phyloP scores from a whole-genome alignment of 2,329 filamentous ascomycete genomes.

The Botrytis elliptica region DNA sequence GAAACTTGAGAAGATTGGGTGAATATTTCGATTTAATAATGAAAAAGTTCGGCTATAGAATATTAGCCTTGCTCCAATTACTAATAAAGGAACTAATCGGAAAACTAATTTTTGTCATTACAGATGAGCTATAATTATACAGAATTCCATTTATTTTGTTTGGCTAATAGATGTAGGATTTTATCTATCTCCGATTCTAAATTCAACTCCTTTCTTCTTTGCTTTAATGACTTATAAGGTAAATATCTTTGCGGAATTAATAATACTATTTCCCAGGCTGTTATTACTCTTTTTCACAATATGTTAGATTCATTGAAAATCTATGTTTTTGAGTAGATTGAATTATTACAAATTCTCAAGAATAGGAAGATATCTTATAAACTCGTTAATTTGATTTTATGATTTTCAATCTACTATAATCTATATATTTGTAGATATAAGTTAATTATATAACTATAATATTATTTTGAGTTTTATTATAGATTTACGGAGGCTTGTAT shows the following conservation, averaged over 20 bases:
- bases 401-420: not conserved
- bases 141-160: not conserved
- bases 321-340: not conserved
- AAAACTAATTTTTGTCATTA: not conserved
- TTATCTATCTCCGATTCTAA: not conserved
- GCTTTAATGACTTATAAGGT: not conserved
- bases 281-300: not conserved
- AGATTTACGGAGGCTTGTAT: too few species aligned
- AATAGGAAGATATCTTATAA: not conserved
- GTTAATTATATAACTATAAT: not conserved
- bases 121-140: not conserved
- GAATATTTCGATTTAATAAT: not conserved
- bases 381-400: not conserved
- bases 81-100: not conserved
- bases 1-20: constrained; percentile 1
- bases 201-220: not conserved
- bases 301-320: not conserved
- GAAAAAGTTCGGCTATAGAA: not conserved
- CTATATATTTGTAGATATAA: not conserved
- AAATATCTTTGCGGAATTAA: not conserved
- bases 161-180: not conserved
- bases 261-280: not conserved
- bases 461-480: too few species aligned
- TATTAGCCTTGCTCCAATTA: not conserved
- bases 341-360: not conserved